These are phyloP conservation scores for Wilcoxina mikolae DNA, from an alignment of 495 filamentous ascomycete species.

Conservation along the genomic window DNA sequence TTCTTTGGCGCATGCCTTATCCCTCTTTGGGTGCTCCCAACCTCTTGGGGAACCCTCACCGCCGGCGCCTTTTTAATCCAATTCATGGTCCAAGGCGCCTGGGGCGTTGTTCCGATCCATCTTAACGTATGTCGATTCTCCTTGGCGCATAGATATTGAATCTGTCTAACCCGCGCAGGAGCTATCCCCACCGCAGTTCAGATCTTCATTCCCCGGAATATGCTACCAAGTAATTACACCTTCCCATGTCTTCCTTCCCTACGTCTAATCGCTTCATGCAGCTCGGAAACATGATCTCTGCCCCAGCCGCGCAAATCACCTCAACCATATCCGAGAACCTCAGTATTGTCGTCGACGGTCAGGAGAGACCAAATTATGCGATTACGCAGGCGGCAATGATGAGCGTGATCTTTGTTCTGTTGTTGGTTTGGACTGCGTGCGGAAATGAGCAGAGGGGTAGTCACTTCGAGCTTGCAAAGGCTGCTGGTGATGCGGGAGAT, in stretches of 20 bases:
- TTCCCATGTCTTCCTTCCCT: too few species aligned
- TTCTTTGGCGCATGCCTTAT: conserved; percentile 46
- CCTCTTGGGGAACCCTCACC: conserved; percentile 41
- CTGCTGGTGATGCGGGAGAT: conserved; percentile 39
- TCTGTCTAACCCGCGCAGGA: too few species aligned
- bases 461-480: conserved; percentile 47
- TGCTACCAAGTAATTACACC: too few species aligned
- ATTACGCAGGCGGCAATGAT: conserved; percentile 57
- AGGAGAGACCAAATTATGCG: conserved; percentile 48
- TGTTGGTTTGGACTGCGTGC: conserved; percentile 38
- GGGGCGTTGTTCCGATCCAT: conserved; percentile 66
- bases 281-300: conserved; percentile 61
- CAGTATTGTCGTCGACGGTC: conserved; percentile 35
- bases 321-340: conserved; percentile 49
- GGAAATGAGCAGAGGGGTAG: conserved; percentile 54
- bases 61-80: conserved; percentile 60
- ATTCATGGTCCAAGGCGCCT: conserved; percentile 65
- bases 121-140: too few species aligned
- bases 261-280: too few species aligned
- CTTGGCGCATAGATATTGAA: too few species aligned
- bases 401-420: conserved; percentile 41
- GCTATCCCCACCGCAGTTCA: conserved; percentile 56
- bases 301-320: conserved; percentile 56
- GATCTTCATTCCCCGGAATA: conserved; percentile 51
- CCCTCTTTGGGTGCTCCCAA: conserved; percentile 57